These are phyloP conservation scores for Microascus cirrosus DNA, from an alignment of 2,329 filamentous ascomycete species.

Conservation along the genomic window DNA sequence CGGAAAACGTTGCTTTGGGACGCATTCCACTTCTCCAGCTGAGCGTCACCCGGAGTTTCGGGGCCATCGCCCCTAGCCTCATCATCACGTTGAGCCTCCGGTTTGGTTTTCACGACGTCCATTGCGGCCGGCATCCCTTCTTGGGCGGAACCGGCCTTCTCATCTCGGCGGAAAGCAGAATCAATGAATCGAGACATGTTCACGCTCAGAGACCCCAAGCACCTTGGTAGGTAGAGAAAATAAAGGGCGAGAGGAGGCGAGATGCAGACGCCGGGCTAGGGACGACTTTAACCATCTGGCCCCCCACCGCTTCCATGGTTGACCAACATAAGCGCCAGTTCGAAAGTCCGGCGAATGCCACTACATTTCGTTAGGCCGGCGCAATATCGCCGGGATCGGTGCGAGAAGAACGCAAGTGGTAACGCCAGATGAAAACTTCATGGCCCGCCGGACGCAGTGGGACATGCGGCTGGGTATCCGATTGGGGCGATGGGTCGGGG, in stretches of 20 bases:
- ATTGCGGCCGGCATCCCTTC: neutral
- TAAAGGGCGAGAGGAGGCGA: neutral
- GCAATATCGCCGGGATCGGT: too few species aligned
- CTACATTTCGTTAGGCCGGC: too few species aligned
- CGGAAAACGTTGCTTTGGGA: constrained; percentile 46
- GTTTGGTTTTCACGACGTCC: neutral
- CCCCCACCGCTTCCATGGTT: too few species aligned
- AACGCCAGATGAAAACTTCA: too few species aligned
- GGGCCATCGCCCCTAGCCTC: neutral
- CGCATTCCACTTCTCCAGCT: constrained; percentile 49
- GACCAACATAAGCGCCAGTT: too few species aligned
- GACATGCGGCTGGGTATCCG: too few species aligned
- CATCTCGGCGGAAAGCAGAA: neutral
- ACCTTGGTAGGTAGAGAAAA: neutral
- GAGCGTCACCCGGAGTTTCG: neutral
- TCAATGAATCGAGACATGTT: neutral
- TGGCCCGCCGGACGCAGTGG: too few species aligned
- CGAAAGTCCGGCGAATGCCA: too few species aligned
- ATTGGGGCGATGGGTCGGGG: too few species aligned
- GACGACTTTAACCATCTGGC: too few species aligned
- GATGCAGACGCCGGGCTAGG: too few species aligned
- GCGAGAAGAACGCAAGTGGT: too few species aligned
- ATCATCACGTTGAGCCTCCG: neutral
- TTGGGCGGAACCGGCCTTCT: neutral
- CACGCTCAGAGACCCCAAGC: neutral